These are phyloP conservation scores for Ophiostoma australiae DNA, from an alignment of 2,329 filamentous ascomycete genomes.

Conservation along the genomic window DNA sequence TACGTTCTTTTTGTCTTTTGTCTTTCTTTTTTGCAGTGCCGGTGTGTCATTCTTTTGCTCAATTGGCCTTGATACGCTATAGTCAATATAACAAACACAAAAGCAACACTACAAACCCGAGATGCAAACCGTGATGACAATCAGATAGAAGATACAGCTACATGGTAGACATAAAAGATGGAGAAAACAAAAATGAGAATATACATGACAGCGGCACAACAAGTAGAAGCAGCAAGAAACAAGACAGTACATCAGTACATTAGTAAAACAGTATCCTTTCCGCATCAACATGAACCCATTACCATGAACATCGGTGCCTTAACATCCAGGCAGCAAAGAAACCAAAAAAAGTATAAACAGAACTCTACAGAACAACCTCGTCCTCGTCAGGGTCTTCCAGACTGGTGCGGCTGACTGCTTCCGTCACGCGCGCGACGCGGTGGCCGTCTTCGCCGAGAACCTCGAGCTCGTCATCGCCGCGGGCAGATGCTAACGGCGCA, in stretches of 20 bases:
- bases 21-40: no score
- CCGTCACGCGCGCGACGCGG: slow-evolving; percentile 44
- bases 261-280: background rate
- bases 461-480: slow-evolving; percentile 29
- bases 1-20: no score
- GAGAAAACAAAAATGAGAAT: background rate
- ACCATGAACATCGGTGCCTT: background rate
- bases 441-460: slow-evolving; percentile 40
- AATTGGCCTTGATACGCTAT: no score
- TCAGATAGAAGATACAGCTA: background rate
- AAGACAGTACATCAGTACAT: background rate
- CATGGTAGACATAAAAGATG: background rate
- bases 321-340: background rate
- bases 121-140: background rate
- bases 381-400: slow-evolving; percentile 57
- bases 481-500: background rate
- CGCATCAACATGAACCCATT: background rate
- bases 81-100: background rate
- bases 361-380: slow-evolving; percentile 39
- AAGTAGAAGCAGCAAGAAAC: background rate
- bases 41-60: no score
- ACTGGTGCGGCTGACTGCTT: slow-evolving; percentile 52
- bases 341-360: background rate
- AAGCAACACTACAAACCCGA: background rate
- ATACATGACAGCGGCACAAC: background rate